These are phyloP conservation scores for Globisporangium paroecandrum DNA, from an alignment of 352 stramenopile genomes.

Conservation along the genomic window DNA sequence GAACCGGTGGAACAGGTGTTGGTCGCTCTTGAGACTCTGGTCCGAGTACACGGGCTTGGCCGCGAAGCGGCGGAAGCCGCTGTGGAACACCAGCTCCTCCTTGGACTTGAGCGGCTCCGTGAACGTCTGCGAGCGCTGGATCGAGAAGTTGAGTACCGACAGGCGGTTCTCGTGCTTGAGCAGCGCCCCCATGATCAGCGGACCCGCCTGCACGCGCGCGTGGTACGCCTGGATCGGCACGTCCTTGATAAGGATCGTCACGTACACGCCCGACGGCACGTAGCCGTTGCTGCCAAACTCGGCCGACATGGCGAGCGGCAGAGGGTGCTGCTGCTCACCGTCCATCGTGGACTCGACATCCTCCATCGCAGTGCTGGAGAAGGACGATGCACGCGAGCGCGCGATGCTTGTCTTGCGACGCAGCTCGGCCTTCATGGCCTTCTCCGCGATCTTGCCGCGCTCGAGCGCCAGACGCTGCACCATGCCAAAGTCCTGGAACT, in stretches of 20 bases:
- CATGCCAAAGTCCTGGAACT: slow-evolving; percentile 95
- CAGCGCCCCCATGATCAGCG: slow-evolving; percentile 80
- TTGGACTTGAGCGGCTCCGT: slow-evolving; percentile 95
- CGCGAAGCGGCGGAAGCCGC: slow-evolving; percentile 94
- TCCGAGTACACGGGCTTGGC: slow-evolving; percentile 95
- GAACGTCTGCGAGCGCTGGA: slow-evolving; percentile 81
- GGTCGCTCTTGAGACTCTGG: slow-evolving; percentile 98
- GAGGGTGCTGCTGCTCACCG: slow-evolving; percentile 26
- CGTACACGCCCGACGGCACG: slow-evolving; percentile 91
- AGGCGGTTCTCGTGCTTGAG: slow-evolving; percentile 97
- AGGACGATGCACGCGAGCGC: slow-evolving; percentile 54
- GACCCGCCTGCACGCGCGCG: slow-evolving; percentile 51
- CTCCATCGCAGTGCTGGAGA: slow-evolving; percentile 50
- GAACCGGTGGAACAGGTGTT: slow-evolving; percentile 98
- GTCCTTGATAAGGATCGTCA: slow-evolving; percentile 85
- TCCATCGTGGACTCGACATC: slow-evolving; percentile 58
- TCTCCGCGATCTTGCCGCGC: slow-evolving; percentile 69
- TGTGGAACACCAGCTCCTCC: slow-evolving; percentile 94
- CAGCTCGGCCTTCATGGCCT: slow-evolving; percentile 61
- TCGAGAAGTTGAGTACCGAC: slow-evolving; percentile 97
- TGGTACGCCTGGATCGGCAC: slow-evolving; percentile 58
- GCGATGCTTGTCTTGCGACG: slow-evolving; percentile 48
- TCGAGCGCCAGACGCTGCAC: slow-evolving; percentile 92
- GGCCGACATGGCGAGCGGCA: slow-evolving; percentile 26
- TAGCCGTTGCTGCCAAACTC: slow-evolving; percentile 81